phyloP scores from a whole-genome alignment of 2,329 filamentous ascomycete species.

The Aspergillus terreus region DNA sequence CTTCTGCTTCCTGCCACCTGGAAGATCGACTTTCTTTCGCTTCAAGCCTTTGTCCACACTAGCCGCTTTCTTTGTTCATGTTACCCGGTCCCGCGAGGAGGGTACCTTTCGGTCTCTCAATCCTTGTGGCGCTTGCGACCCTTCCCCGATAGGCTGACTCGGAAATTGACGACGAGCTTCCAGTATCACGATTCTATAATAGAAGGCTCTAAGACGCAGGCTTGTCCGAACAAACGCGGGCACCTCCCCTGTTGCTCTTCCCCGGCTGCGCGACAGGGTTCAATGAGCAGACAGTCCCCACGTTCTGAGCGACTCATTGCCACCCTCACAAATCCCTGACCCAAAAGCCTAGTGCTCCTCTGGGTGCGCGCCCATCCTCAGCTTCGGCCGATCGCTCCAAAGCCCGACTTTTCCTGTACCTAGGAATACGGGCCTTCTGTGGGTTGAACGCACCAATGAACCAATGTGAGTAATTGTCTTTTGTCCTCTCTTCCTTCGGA shows the following conservation, averaged over 20 bases:
- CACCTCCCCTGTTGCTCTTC: slow-evolving; percentile 2
- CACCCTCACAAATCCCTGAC: slow-evolving; percentile 16
- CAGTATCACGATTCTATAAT: neutral
- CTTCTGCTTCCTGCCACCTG: slow-evolving; percentile 3
- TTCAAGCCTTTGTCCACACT: neutral
- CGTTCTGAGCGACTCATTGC: slow-evolving; percentile 9
- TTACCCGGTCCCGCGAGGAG: neutral
- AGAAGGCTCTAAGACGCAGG: neutral
- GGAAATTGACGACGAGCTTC: neutral
- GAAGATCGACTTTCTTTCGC: neutral
- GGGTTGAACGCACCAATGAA: slow-evolving; percentile 17
- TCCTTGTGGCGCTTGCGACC: neutral
- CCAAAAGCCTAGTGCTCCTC: slow-evolving; percentile 10
- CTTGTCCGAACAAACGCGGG: neutral
- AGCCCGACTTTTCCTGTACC: neutral
- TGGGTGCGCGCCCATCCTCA: slow-evolving; percentile 20
- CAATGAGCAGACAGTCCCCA: slow-evolving; percentile 8
- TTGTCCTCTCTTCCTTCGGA: neutral
- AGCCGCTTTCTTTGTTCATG: neutral
- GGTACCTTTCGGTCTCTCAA: neutral
- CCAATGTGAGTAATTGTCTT: slow-evolving; percentile 16
- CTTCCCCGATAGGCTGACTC: neutral
- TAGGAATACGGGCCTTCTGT: neutral
- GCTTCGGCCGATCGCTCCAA: slow-evolving; percentile 19
- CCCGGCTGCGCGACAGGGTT: slow-evolving; percentile 9